Evolutionary conservation across 2,329 filamentous ascomycete species (phyloP).

Genomic region (Magnaporthiopsis poae): DNA sequence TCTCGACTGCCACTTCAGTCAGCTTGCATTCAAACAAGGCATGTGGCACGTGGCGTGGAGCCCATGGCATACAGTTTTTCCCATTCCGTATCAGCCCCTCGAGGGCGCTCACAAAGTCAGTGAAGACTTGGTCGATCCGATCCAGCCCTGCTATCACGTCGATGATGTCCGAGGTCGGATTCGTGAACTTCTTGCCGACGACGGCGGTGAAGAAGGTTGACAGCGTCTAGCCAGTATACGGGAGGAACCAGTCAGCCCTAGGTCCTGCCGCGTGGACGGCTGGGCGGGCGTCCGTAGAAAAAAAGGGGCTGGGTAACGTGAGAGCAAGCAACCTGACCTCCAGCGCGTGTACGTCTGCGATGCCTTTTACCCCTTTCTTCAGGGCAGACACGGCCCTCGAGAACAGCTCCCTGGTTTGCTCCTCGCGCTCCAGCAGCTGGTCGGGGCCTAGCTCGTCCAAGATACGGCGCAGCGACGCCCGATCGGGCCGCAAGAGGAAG

Average conservation of each 20-base stretch:
- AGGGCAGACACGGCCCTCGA: constrained; percentile 59
- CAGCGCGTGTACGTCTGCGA: constrained; percentile 67
- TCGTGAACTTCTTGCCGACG: constrained; percentile 82
- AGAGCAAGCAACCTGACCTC: constrained; percentile 53
- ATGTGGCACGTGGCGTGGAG: background rate
- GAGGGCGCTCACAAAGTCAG: constrained; percentile 74
- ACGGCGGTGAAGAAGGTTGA: constrained; percentile 76
- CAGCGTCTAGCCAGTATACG: constrained; percentile 56
- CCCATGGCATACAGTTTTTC: constrained; percentile 47
- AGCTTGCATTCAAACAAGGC: background rate
- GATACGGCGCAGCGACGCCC: constrained; percentile 54
- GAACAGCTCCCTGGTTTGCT: constrained; percentile 72
- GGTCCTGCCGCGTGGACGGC: background rate
- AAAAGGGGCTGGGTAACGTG: background rate
- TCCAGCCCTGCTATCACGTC: constrained; percentile 80
- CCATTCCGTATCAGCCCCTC: constrained; percentile 77
- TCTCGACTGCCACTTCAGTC: constrained; percentile 42
- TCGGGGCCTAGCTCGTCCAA: constrained; percentile 63
- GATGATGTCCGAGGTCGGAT: constrained; percentile 91
- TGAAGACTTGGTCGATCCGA: constrained; percentile 75
- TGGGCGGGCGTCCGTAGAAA: background rate
- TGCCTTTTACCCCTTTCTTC: constrained; percentile 39
- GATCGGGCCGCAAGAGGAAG: constrained; percentile 79
- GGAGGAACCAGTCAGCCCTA: background rate
- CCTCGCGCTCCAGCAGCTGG: constrained; percentile 66